Evolutionary conservation across 495 filamentous ascomycete genomes (phyloP), one percentile per base, ranked within the genome.

Genomic region (Penicillium chermesinum): DNA sequence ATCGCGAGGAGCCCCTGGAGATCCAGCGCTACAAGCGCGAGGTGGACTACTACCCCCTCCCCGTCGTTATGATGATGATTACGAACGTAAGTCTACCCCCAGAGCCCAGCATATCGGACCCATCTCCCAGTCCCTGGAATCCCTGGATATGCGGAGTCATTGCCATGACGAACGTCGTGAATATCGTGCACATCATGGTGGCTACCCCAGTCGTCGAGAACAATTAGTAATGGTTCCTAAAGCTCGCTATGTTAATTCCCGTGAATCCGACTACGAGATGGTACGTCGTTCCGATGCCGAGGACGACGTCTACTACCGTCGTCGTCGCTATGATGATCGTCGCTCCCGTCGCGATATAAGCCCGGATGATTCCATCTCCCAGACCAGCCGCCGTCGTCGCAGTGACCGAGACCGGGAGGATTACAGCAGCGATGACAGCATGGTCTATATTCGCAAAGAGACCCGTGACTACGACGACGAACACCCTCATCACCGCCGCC

Each of bases 141-240:
- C 83, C 64, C 85, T 80, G 64, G 66, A 69, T n/a, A 69, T 72
- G 13, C 74, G 74, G 12, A n/a, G n/a, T n/a, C n/a, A n/a, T n/a
- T n/a, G n/a, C n/a, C n/a, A n/a, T n/a, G n/a, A n/a, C n/a, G n/a
- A n/a, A n/a, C n/a, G n/a, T n/a, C n/a, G n/a, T n/a, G n/a, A n/a
- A n/a, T n/a, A n/a, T n/a, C n/a, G n/a, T n/a, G n/a, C n/a, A n/a
- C 72, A 80, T 19, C 73, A 75, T 36, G 66, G 13, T 72, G 0
- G 33, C 30, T 71, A 74, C 46, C 82, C 85, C 22, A 33, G 20
- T 33, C 36, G 82, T 86, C 53, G 71, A 88, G 79, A 88, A 56
- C 83, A 87, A 55, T 79, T 79, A 59, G 80, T 91, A 68, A 85
- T 89, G 56, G 75, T 89, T 50, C 79, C 86, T 61, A 83, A 90